Evolutionary conservation across 2,329 filamentous ascomycete species (phyloP).

Genomic region (Stachybotrys echinatus): DNA sequence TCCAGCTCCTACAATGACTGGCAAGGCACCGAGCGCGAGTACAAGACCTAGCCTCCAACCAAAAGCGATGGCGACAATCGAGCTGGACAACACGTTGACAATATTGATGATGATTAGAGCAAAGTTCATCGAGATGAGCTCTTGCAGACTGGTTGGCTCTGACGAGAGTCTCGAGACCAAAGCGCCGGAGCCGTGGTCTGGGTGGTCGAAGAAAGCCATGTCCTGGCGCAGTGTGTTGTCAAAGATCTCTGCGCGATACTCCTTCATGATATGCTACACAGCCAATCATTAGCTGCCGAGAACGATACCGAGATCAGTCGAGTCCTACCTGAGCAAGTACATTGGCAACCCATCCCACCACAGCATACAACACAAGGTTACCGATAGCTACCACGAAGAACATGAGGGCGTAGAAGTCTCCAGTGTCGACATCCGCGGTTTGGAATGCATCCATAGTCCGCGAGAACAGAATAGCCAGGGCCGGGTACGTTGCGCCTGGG

Average conservation of each 20-base stretch:
- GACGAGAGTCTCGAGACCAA: conserved; percentile 30
- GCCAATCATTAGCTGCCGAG: not conserved
- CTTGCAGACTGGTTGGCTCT: conserved; percentile 41
- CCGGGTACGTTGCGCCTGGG: conserved; percentile 31
- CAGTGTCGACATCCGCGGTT: conserved; percentile 22
- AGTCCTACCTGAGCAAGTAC: conserved; percentile 27
- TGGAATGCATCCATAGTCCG: conserved; percentile 33
- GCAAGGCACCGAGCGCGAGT: conserved; percentile 38
- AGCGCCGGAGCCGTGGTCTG: conserved; percentile 30
- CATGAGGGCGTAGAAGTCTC: conserved; percentile 51
- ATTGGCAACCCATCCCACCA: conserved; percentile 30
- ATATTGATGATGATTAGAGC: conserved; percentile 40
- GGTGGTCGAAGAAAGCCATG: conserved; percentile 40
- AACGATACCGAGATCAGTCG: not conserved
- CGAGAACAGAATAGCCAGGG: conserved; percentile 33
- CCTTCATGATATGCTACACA: conserved; percentile 21
- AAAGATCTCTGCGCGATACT: conserved; percentile 36
- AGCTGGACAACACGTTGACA: conserved; percentile 38
- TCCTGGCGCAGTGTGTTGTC: conserved; percentile 49
- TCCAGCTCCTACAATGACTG: conserved; percentile 38
- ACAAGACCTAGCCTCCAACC: conserved; percentile 48
- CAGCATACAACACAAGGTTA: conserved; percentile 37
- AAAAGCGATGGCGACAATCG: conserved; percentile 37
- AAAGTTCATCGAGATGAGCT: conserved; percentile 44
- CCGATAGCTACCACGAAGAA: conserved; percentile 48